These are phyloP conservation scores for Neurospora hispaniola DNA, from an alignment of 495 filamentous ascomycete species.

Conservation along the genomic window DNA sequence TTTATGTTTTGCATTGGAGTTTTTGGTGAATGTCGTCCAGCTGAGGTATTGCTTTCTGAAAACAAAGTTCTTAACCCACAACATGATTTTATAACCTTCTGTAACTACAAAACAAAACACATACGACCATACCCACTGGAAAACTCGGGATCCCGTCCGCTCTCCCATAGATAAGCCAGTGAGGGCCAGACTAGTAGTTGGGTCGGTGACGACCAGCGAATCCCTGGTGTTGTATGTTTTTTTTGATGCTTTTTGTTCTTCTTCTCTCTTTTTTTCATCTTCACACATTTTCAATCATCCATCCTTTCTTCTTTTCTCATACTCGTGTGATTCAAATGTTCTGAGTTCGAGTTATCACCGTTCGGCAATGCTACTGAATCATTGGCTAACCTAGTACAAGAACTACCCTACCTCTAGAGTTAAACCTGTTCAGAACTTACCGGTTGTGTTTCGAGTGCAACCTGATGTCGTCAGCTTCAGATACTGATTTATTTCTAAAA, in stretches of 20 bases:
- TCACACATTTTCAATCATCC: not conserved
- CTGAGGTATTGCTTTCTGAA: not conserved
- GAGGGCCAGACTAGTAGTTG: conserved; percentile 19
- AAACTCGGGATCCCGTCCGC: no score
- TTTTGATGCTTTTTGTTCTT: not conserved
- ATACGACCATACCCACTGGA: no score
- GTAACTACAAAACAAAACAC: no score
- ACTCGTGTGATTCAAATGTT: not conserved
- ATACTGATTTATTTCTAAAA: no score
- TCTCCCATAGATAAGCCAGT: not conserved
- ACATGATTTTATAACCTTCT: not conserved
- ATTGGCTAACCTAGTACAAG: not conserved
- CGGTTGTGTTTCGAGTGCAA: no score
- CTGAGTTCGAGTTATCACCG: not conserved
- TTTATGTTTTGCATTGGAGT: not conserved
- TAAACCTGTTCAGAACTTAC: no score
- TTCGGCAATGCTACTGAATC: not conserved
- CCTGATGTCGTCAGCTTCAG: no score
- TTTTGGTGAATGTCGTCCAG: not conserved
- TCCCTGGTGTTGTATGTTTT: conserved; percentile 27
- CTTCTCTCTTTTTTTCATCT: no score
- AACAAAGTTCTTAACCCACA: not conserved
- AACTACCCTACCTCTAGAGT: no score
- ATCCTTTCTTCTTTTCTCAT: not conserved
- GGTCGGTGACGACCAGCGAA: conserved; percentile 24